Base-by-base conservation (phyloP, 495 filamentous ascomycete genomes). In the Xylaria venustula region DNA sequence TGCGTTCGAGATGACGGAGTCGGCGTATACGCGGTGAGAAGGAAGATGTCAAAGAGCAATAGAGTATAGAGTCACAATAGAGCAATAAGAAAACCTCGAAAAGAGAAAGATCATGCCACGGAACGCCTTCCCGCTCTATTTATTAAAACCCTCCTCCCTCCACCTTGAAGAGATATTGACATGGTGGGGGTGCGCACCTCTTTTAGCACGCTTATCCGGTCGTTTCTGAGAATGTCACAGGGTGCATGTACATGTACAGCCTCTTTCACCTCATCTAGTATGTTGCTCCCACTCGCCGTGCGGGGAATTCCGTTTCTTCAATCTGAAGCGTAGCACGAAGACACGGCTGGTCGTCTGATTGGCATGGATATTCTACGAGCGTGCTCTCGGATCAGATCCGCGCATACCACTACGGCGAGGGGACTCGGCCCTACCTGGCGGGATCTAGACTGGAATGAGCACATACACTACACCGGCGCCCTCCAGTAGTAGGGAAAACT, bases 211-310 rank as follows among this genome's bases (percentile, higher is more conserved):
- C 54, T 48, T 58, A 58, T 49, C 54, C 54, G 54, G 54, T 17
- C 28, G 54, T 58, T 58, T 58, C 54, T 37, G 48, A 49, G n/a
- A 7, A 37, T 37, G 54, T 58, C 53, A 55, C 53, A 55, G 4
- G 53, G 8, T 55, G 26, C 30, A n/a, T 49, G 30, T 47, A 28
- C 32, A 37, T 48, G 44, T 49, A 34, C 23, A 20, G 44, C 34
- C 45, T 47, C 45, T 49, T 47, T n/a, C 30, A 48, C 19, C 26
- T 11, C 30, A 49, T 40, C 54, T 58, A 41, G 32, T 58, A 19
- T 40, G 34, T 14, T 28, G 44, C 25, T 49, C 45, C 28, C 28
- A 34, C 54, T 15, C 53, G 53, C 41, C 41, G 22, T 36, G 23
- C 54, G 40, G 36, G 32, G 53, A 55, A 22, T 23, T 6, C 23